Evolutionary conservation across 2,329 filamentous ascomycete genomes (phyloP), one percentile per base, ranked within the genome.

Genomic region (Trichoderma hamatum): DNA sequence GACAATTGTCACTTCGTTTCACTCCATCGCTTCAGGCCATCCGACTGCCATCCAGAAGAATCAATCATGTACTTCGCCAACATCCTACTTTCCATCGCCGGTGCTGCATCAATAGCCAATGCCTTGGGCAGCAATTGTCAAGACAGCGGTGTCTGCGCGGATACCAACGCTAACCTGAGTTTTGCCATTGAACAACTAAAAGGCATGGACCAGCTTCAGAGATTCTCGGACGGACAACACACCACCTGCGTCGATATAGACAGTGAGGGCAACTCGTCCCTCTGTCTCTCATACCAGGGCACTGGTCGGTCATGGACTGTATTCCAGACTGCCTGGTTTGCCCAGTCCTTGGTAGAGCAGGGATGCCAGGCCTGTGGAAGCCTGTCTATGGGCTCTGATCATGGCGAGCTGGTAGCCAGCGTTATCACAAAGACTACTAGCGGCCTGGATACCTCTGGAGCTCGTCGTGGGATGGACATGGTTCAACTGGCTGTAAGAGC

Each of bases 221-320:
- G 7, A 4, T 60, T 46, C 24, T 28, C 36, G 3, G 58, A 60
- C 19, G 58, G 58, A 28, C 24, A 60, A 14, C 24, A 46, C 24
- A 30, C 46, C 26, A 14, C 36, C 24, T 60, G 58, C 10, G 24
- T 14, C 9, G 39, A 43, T 6, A 24, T 24, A 26, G 11, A n/a
- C 24, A 30, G 21, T 19, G 19, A 46, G 10, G 58, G 36, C 1
- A 30, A n/a, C 24, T 39, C 58, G 2, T 46, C 21, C 7, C 58
- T 60, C 24, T 60, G 58, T 4, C 16, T 72, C 59, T 71, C 71
- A 34, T 72, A 71, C 60, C 71, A 71, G 39, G 68, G 68, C 6
- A 70, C 69, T 1, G 70, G 70, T 19, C 69, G 71, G 21, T 60
- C 54, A 34, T 72, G 62, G 58, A 72, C 67, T 19, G 63, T 72